phyloP scores from a whole-genome alignment of 129 eudicot genomes.

The Mikania micrantha region DNA sequence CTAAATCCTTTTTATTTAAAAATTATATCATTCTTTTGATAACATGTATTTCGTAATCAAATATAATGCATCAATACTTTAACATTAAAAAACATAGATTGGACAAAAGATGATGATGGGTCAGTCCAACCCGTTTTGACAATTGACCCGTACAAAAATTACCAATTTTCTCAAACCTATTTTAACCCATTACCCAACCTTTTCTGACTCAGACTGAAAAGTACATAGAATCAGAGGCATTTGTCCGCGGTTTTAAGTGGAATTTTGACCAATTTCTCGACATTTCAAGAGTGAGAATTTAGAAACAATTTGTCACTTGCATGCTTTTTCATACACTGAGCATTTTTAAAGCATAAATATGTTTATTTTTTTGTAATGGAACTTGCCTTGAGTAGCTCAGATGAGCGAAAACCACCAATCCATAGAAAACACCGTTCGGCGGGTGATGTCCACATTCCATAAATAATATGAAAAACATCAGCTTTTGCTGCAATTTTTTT shows the following conservation, averaged over 20 bases:
- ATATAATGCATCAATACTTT: background rate
- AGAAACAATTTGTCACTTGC: background rate
- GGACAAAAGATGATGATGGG: background rate
- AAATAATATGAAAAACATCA: constrained; percentile 89
- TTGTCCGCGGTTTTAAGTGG: background rate
- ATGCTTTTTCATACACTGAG: background rate
- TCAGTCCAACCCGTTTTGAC: background rate
- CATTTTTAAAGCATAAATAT: background rate
- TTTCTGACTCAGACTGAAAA: too few relatives aligned
- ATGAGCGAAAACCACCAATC: constrained; percentile 96
- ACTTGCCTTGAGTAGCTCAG: constrained; percentile 83
- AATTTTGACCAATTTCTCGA: background rate
- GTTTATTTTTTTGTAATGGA: background rate
- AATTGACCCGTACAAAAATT: too few relatives aligned
- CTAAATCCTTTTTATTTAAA: background rate
- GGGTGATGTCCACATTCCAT: constrained; percentile 98
- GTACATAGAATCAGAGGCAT: background rate
- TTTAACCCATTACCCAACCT: background rate
- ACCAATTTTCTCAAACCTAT: too few relatives aligned
- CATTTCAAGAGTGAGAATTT: background rate
- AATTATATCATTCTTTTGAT: background rate
- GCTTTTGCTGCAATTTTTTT: constrained; percentile 81
- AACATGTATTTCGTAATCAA: background rate
- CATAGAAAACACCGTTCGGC: constrained; percentile 95
- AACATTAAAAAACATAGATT: background rate